Conservation (phyloP, 2,329 filamentous ascomycete species). For the Colletotrichum musae region DNA sequence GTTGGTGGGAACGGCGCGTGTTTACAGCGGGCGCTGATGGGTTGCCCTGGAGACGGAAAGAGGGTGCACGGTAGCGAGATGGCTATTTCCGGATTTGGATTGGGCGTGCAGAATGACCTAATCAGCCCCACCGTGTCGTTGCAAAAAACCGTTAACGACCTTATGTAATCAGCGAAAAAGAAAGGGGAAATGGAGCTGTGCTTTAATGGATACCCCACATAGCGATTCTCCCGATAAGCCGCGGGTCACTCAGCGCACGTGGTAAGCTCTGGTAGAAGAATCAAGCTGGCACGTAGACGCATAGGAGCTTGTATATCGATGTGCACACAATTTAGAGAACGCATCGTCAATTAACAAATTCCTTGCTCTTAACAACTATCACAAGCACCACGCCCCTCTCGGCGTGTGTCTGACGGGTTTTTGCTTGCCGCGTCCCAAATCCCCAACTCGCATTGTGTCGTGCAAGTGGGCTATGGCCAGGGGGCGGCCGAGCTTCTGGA, state of each 20-base stretch:
- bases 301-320: background rate
- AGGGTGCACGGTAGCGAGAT: slow-evolving; percentile 33
- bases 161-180: too few relatives aligned
- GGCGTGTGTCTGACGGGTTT: background rate
- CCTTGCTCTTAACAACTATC: background rate
- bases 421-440: slow-evolving; percentile 13
- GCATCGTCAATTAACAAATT: background rate
- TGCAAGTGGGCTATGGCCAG: slow-evolving; percentile 15
- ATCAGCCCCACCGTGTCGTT: slow-evolving; percentile 27
- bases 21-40: slow-evolving; percentile 34
- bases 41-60: slow-evolving; percentile 37
- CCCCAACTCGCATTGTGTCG: slow-evolving; percentile 22
- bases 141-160: background rate
- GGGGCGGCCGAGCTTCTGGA: slow-evolving; percentile 21
- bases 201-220: slow-evolving; percentile 12
- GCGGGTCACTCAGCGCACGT: background rate
- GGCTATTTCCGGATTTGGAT: slow-evolving; percentile 21
- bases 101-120: slow-evolving; percentile 33
- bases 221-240: slow-evolving; percentile 14
- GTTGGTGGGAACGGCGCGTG: slow-evolving; percentile 24
- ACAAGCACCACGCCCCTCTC: background rate
- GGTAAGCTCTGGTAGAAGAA: background rate
- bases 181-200: background rate
- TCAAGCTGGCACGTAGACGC: too few relatives aligned
- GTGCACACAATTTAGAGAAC: background rate